Conservation (phyloP, 106 monocot species). For the Phalaenopsis aphrodite region DNA sequence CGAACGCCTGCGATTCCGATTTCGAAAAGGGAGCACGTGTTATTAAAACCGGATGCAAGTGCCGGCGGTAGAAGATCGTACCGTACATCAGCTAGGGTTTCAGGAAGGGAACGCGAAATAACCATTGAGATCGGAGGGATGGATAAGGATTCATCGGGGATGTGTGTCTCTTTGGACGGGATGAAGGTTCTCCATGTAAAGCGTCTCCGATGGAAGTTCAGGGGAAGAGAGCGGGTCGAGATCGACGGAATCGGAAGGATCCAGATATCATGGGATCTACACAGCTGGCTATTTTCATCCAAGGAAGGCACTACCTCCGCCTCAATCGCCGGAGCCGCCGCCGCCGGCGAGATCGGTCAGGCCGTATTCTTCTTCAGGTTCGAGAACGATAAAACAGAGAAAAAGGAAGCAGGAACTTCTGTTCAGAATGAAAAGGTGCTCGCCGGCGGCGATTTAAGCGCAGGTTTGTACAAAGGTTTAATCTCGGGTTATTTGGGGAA, state of each 20-base stretch:
- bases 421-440: neutral
- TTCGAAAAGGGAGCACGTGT: conserved; percentile 55
- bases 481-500: conserved; percentile 25
- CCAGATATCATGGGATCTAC: conserved; percentile 71
- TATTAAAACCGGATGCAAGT: conserved; percentile 12
- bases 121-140: conserved; percentile 27
- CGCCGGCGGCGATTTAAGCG: neutral
- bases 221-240: conserved; percentile 62
- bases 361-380: conserved; percentile 58
- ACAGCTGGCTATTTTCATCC: conserved; percentile 53
- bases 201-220: conserved; percentile 67
- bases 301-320: conserved; percentile 4
- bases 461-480: neutral
- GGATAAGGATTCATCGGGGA: conserved; percentile 12
- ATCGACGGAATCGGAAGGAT: conserved; percentile 18
- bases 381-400: conserved; percentile 12
- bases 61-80: conserved; percentile 15
- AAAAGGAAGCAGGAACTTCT: neutral
- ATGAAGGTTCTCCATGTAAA: conserved; percentile 36
- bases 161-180: conserved; percentile 43
- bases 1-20: conserved; percentile 11
- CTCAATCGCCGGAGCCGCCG: neutral
- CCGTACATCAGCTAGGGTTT: conserved; percentile 32
- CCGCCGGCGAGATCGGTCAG: conserved; percentile 16
- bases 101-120: conserved; percentile 39